A percentile compares a stretch with the other conserved stretches of the same genome.
phyloP scores from a whole-genome alignment of 2,329 filamentous ascomycete species.

The Gnomoniopsis smithogilvyi region DNA sequence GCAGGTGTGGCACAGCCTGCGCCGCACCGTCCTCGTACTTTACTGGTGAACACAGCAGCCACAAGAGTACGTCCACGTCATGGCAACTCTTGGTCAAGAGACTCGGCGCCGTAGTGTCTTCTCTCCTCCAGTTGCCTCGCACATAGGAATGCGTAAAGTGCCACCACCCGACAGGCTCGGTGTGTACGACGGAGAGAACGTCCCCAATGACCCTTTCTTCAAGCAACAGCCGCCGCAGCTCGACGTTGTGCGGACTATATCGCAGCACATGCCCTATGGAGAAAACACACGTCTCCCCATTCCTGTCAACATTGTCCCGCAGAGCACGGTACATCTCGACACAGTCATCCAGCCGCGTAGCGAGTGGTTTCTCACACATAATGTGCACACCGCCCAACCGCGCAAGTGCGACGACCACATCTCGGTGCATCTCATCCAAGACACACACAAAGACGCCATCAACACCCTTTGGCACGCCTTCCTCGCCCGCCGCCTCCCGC shows the following conservation, averaged over 20 bases:
- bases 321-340: slow-evolving; percentile 67
- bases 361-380: slow-evolving; percentile 93
- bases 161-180: slow-evolving; percentile 94
- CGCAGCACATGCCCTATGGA: slow-evolving; percentile 91
- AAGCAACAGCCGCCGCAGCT: slow-evolving; percentile 74
- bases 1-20: slow-evolving; percentile 61
- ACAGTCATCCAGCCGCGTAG: slow-evolving; percentile 75
- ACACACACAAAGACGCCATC: slow-evolving; percentile 66
- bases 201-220: slow-evolving; percentile 77
- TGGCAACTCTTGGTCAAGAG: slow-evolving; percentile 95
- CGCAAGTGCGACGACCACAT: slow-evolving; percentile 73
- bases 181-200: slow-evolving; percentile 82
- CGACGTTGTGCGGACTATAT: slow-evolving; percentile 89
- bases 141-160: slow-evolving; percentile 92
- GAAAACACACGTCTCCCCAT: slow-evolving; percentile 55
- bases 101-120: slow-evolving; percentile 72
- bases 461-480: slow-evolving; percentile 47
- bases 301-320: slow-evolving; percentile 30
- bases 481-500: slow-evolving; percentile 45
- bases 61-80: slow-evolving; percentile 89
- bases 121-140: slow-evolving; percentile 88
- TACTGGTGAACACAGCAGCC: slow-evolving; percentile 78
- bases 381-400: slow-evolving; percentile 69
- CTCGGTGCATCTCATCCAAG: slow-evolving; percentile 82
- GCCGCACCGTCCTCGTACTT: slow-evolving; percentile 37